A percentile compares a stretch with the other conserved stretches of the same genome.
Conservation (phyloP, 2,329 filamentous ascomycete species). For the Exophiala oligosperma region DNA sequence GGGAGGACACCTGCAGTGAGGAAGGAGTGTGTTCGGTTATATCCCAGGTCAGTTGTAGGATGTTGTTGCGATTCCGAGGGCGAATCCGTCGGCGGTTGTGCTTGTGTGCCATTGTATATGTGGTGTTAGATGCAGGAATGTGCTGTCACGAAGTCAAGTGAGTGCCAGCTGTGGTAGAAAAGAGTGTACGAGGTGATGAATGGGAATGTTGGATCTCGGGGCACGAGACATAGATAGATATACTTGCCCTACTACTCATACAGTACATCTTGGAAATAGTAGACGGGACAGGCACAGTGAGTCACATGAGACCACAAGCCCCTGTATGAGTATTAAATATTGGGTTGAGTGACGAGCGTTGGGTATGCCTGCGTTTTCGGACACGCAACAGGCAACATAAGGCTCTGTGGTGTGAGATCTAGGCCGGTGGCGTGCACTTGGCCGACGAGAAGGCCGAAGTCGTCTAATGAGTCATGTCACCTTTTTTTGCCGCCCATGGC, state of each 20-base stretch:
- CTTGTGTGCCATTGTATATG: constrained; percentile 43
- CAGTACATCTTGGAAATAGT: not conserved
- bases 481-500: constrained; percentile 4
- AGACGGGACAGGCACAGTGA: constrained; percentile 12
- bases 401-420: constrained; percentile 22
- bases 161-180: constrained; percentile 12
- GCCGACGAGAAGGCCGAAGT: constrained; percentile 14
- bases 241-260: constrained; percentile 1
- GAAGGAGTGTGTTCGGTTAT: constrained; percentile 24
- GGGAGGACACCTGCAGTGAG: constrained; percentile 16
- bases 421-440: constrained; percentile 18
- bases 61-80: constrained; percentile 40
- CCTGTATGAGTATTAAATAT: not conserved
- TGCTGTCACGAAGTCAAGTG: constrained; percentile 22
- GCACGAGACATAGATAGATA: constrained; percentile 12
- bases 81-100: constrained; percentile 48
- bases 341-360: constrained; percentile 12
- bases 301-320: constrained; percentile 21
- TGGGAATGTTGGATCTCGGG: not conserved
- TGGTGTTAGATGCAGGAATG: not conserved
- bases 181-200: not conserved
- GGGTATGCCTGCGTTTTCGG: constrained; percentile 17
- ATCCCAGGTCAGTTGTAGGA: constrained; percentile 27
- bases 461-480: constrained; percentile 20
- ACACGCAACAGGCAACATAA: constrained; percentile 15